phyloP scores from a whole-genome alignment of 2,329 filamentous ascomycete genomes.

The Curvularia sp. region DNA sequence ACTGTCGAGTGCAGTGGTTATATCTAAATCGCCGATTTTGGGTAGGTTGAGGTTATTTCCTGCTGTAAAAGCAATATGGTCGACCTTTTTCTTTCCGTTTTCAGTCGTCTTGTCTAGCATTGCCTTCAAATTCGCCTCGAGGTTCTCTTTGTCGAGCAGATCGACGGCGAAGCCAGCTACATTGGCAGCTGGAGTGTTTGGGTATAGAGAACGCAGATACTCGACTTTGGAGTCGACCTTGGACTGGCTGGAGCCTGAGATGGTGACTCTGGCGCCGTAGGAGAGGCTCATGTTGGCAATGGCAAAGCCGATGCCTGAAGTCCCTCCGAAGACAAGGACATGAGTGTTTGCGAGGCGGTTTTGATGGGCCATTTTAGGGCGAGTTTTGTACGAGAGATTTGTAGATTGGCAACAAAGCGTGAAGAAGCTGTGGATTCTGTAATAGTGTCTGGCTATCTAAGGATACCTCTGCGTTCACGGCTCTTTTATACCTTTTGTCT shows the following conservation, averaged over 20 bases:
- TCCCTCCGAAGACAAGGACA: slow-evolving; percentile 70
- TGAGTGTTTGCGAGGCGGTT: slow-evolving; percentile 59
- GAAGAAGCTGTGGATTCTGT: neutral
- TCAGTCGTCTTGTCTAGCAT: slow-evolving; percentile 41
- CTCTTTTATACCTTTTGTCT: neutral
- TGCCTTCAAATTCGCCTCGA: slow-evolving; percentile 38
- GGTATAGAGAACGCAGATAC: slow-evolving; percentile 55
- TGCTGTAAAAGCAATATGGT: slow-evolving; percentile 45
- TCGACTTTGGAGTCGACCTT: slow-evolving; percentile 61
- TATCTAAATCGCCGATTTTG: slow-evolving; percentile 39
- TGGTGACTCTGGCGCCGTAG: slow-evolving; percentile 62
- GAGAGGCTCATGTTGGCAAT: slow-evolving; percentile 66
- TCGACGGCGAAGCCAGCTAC: slow-evolving; percentile 41
- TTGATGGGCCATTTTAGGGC: slow-evolving; percentile 39
- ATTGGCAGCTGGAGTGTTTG: slow-evolving; percentile 20
- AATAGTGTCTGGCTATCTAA: neutral
- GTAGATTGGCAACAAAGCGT: neutral
- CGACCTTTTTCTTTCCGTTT: slow-evolving; percentile 37
- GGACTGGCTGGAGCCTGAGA: slow-evolving; percentile 64
- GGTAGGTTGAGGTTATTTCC: slow-evolving; percentile 32
- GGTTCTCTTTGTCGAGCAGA: slow-evolving; percentile 34
- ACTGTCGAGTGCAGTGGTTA: slow-evolving; percentile 24
- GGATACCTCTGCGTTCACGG: neutral
- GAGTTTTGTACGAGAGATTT: neutral
- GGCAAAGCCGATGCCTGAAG: slow-evolving; percentile 69